Evolutionary conservation across 768 basidiomycete genomes (phyloP), one percentile per base, ranked within the genome.

Genomic region (Leucosporidium scottii): DNA sequence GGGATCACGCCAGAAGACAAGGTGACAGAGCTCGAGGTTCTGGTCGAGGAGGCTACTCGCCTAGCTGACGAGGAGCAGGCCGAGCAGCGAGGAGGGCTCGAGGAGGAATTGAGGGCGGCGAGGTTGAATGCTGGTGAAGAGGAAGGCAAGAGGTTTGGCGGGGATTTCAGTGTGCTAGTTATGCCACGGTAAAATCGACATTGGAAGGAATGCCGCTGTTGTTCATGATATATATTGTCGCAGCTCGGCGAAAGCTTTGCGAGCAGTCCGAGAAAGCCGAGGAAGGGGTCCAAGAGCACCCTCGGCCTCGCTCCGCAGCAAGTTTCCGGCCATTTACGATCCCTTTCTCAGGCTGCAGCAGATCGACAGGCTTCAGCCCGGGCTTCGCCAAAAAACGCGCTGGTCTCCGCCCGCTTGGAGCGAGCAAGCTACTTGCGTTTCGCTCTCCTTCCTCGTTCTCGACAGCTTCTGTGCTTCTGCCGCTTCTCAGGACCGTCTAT

Each of bases 71-170:
- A 23, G 9, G 62, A 30, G 44, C 27, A 49, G 55, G 55, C n/a
- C 6, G 28, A 9, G 13, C 64, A 66, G 17, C 64, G 62, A 55
- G 53, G 7, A 1, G 58, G 30, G 54, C 39, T 65, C 4, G 68
- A 66, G 64, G 61, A 27, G 57, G 61, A 65, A 0, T 12, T 65
- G 39, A 62, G 64, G 36, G 58, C 39, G 18, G 63, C 61, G n/a
- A 58, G 61, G 47, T 50, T 39, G 1, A 57, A 17, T 1, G 68
- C 62, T 3, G 63, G 39, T 1, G 59, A 20, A 2, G 64, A 31
- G 12, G 27, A 9, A 18, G 9, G 61, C 23, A 31, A 57, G 56
- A 31, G 56, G 31, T 4, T 9, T 34, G 31, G 28, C 8, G 23
- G 31, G 31, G 31, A 34, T 18, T 34, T 36, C 20, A 31, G 27